A percentile compares a stretch with the other conserved stretches of the same genome.
Evolutionary conservation across 306 rosid species (phyloP).

Genomic region (Parietaria judaica): DNA sequence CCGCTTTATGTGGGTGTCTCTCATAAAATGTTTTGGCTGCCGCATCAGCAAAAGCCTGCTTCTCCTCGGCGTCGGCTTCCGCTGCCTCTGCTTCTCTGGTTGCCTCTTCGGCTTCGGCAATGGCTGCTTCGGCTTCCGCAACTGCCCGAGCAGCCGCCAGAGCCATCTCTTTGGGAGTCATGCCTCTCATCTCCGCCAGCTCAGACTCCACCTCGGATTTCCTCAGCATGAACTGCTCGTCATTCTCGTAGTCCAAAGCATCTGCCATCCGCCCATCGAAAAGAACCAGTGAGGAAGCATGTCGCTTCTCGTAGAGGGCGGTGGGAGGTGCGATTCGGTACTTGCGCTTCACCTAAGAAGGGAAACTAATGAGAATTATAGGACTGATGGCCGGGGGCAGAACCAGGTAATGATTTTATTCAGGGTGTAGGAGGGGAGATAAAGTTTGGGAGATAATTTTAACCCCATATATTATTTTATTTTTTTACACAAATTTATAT

Average conservation of each 20-base stretch:
- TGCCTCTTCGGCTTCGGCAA: slow-evolving; percentile 92
- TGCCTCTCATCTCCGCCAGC: slow-evolving; percentile 63
- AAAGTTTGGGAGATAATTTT: no score
- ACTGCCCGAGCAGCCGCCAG: slow-evolving; percentile 83
- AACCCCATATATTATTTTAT: no score
- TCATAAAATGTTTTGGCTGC: slow-evolving; percentile 58
- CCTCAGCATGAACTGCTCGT: slow-evolving; percentile 32
- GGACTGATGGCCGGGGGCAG: no score
- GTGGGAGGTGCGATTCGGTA: slow-evolving; percentile 60
- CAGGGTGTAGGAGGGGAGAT: no score
- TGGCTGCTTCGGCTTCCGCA: slow-evolving; percentile 80
- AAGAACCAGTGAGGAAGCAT: slow-evolving; percentile 31
- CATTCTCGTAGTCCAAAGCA: slow-evolving; percentile 40
- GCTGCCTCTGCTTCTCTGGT: slow-evolving; percentile 83
- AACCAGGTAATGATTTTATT: no score
- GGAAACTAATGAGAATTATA: slow-evolving; percentile 19
- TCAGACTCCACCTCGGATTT: slow-evolving; percentile 72
- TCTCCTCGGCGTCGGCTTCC: slow-evolving; percentile 88
- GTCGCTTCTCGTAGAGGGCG: slow-evolving; percentile 44
- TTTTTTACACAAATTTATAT: no score
- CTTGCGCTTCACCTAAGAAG: slow-evolving; percentile 65
- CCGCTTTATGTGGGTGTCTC: slow-evolving; percentile 60
- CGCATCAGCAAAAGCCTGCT: slow-evolving; percentile 75
- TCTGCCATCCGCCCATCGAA: slow-evolving; percentile 53
- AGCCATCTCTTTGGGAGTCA: slow-evolving; percentile 76